A percentile compares a stretch with the other conserved stretches of the same genome.
Evolutionary conservation across 192 early-diverging fungal species (phyloP).

Genomic region (Umbelopsis ramanniana): DNA sequence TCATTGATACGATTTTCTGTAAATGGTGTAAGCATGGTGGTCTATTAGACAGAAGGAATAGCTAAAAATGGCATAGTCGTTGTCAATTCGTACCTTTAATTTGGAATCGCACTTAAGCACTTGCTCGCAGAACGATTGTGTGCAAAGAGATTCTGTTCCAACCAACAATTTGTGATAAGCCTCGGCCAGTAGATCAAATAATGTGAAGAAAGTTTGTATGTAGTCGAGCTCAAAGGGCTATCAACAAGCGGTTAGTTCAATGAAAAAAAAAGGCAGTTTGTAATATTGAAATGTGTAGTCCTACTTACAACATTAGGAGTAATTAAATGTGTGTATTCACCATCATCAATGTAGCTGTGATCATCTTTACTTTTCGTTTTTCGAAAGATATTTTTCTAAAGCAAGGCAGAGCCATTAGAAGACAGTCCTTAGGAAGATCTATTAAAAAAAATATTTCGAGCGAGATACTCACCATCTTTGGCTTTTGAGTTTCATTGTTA

Average conservation of each 20-base stretch:
- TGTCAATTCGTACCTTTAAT: conserved; percentile 49
- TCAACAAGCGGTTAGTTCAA: neutral
- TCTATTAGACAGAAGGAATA: neutral
- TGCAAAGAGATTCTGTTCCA: conserved; percentile 35
- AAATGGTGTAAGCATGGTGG: neutral
- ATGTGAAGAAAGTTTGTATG: conserved; percentile 69
- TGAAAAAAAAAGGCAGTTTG: no score
- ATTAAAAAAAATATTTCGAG: no score
- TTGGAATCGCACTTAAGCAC: conserved; percentile 67
- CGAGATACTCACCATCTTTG: conserved; percentile 45
- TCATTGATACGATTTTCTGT: conserved; percentile 62
- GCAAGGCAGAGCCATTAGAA: neutral
- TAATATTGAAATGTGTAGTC: neutral
- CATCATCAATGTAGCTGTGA: conserved; percentile 36
- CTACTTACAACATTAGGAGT: conserved; percentile 47
- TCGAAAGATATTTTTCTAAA: conserved; percentile 55
- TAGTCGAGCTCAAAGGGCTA: conserved; percentile 71
- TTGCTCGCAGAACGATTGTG: conserved; percentile 61
- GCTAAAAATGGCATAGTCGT: neutral
- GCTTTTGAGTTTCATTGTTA: conserved; percentile 47
- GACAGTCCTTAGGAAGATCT: neutral
- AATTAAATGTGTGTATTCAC: conserved; percentile 47
- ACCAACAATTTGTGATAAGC: conserved; percentile 56
- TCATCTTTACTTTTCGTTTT: conserved; percentile 49
- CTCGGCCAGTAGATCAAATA: conserved; percentile 64